These are phyloP conservation scores for Penicillium waksmanii DNA, from an alignment of 495 filamentous ascomycete species.

Conservation along the genomic window DNA sequence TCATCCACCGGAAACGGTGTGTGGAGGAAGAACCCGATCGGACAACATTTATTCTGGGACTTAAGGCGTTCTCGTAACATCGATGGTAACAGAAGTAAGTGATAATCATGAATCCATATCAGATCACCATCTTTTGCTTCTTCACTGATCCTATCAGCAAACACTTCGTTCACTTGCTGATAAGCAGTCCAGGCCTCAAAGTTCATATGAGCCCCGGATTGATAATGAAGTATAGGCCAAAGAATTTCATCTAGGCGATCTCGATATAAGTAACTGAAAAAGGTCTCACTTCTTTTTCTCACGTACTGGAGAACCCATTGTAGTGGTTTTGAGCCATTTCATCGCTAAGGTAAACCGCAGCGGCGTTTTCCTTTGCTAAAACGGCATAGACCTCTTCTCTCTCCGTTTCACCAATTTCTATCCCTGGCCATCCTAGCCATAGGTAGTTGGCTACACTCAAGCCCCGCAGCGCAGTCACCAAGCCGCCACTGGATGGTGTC, in stretches of 20 bases:
- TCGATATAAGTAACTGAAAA: neutral
- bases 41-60: constrained; percentile 75
- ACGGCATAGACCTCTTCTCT: constrained; percentile 48
- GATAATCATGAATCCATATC: constrained; percentile 97
- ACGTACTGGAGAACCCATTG: constrained; percentile 84
- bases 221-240: constrained; percentile 97
- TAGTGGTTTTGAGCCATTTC: constrained; percentile 80
- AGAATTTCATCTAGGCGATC: constrained; percentile 77
- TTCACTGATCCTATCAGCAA: constrained; percentile 77
- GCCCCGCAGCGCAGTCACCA: constrained; percentile 84
- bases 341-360: constrained; percentile 78
- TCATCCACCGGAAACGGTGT: constrained; percentile 97
- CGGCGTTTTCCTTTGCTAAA: constrained; percentile 64
- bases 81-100: constrained; percentile 90
- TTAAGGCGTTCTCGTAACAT: constrained; percentile 88
- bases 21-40: constrained; percentile 96
- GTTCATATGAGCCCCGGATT: constrained; percentile 95
- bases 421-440: constrained; percentile 94
- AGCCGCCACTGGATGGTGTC: constrained; percentile 83
- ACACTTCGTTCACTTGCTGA: constrained; percentile 84
- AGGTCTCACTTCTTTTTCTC: neutral
- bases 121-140: constrained; percentile 88
- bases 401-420: constrained; percentile 54
- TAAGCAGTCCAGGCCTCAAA: constrained; percentile 92
- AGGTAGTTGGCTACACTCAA: constrained; percentile 82